Evolutionary conservation across 805 yeast genomes (phyloP), one percentile per base, ranked within the genome.

Genomic region (Kazachstania psychrophila): DNA sequence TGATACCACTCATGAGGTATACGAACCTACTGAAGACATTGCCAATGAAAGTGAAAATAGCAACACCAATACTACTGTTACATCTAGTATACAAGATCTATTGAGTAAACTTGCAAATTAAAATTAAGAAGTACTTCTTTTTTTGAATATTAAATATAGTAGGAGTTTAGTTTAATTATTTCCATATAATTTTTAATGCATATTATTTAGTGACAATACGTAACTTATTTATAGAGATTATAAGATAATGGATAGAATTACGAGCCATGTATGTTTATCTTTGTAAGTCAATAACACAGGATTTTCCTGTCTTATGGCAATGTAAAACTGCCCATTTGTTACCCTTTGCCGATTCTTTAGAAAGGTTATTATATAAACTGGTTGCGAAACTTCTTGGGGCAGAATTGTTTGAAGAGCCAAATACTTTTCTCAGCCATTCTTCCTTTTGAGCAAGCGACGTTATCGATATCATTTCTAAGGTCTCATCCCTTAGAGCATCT

Each of bases 371-470:
- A 56, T 81, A 81, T 11, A 92, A 79, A 39, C 76, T 78, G 14
- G 74, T 62, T 8, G 89, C 79, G 60, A 81, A 88, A 37, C 87
- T 85, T 56, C 86, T 69, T 12, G 95, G 94, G 1, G 78, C 69
- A 4, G 92, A 66, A 48, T 76, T 82, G n/a, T 84, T 77, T 3
- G 81, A 73, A 14, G 89, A 86, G 6, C 88, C 83, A 35, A 58
- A 56, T 4, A 89, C 86, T 46, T 83, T 81, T 48, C 94, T 71
- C 36, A 79, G 64, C 72, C 73, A 71, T 67, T 84, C 89, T 43
- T 85, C 94, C 34, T 75, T 78, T 43, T 75, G 86, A 20, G 69
- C 66, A n/a, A 85, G 59, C 0, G 94, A 79, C 0, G 88, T 80
- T 2, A 79, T 72, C 11, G 82, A 69, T 27, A 89, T 82, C 71